Base-by-base conservation (phyloP, 441 rosid species). In the Gossypium schwendimanii region DNA sequence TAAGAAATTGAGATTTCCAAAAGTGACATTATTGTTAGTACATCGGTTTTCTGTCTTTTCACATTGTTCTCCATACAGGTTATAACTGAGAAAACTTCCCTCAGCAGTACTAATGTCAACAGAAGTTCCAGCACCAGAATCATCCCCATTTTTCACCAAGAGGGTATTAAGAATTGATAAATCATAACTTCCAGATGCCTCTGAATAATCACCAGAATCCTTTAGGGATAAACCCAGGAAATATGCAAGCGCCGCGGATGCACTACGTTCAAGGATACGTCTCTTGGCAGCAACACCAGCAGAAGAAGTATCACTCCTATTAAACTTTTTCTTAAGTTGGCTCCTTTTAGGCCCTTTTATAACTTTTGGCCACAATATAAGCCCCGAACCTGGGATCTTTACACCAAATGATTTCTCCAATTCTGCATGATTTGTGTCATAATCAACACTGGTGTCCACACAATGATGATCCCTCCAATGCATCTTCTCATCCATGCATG, bases 401-500 rank as follows among this genome's bases (percentile, higher is more conserved):
- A 89, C 85, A 55, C 99, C 99, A 84, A 95, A 95, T 36, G 96
- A 88, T 81, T 88, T 93, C 87, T 95, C 99, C 78, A 95, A 79
- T 71, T 91, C 96, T 6, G 99, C 96, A 79, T 93, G 98, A 83
- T 87, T 95, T 81, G 81, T 82, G 49, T 91, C 89, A 83, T 92
- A 95, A 67, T 89, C 88, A 84, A 86, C 80, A 73, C 97, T 89
- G 6, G 88, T 81, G 79, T 95, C 97, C 84, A 88, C 82, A 68
- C 95, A 86, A 69, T 88, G 99, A 76, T 87, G 91, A 80, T 93
- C 97, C 72, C 87, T 82, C 84, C 87, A 90, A 70, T 85, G 97
- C 88, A 87, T 85, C 78, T 87, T 90, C 58, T 87, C 96, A 80
- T 95, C 96, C 82, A 80, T 83, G 79, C 86, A 88, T 18, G 78